These are phyloP conservation scores for Orbilia ellipsospora DNA, from an alignment of 2,329 filamentous ascomycete genomes.

Conservation along the genomic window DNA sequence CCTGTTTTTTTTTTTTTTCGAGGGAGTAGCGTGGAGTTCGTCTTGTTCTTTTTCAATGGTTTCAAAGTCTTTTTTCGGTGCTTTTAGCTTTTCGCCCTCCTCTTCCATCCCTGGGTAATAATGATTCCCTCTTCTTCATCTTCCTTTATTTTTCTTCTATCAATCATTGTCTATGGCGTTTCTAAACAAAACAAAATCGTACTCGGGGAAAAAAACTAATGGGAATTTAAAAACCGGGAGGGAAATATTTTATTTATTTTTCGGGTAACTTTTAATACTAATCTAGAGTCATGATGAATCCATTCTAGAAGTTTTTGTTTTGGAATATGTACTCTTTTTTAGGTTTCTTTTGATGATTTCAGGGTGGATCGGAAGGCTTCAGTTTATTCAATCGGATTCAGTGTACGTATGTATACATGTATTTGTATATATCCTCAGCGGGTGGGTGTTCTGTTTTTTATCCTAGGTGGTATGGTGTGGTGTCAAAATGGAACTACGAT, in stretches of 20 bases:
- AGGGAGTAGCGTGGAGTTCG: slow-evolving; percentile 36
- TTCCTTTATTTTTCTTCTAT: slow-evolving; percentile 17
- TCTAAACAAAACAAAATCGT: slow-evolving; percentile 11
- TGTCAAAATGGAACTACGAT: slow-evolving; percentile 31
- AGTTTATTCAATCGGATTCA: slow-evolving; percentile 16
- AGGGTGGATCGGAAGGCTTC: neutral
- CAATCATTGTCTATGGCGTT: slow-evolving; percentile 50
- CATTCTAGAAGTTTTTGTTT: slow-evolving; percentile 11
- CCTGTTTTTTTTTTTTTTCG: slow-evolving; percentile 12
- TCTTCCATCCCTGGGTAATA: slow-evolving; percentile 18
- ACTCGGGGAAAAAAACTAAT: slow-evolving; percentile 53
- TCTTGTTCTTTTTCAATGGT: slow-evolving; percentile 22
- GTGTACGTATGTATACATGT: slow-evolving; percentile 3
- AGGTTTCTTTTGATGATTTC: neutral
- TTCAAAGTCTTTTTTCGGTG: slow-evolving; percentile 14
- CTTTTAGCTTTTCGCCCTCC: slow-evolving; percentile 5
- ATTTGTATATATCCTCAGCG: slow-evolving; percentile 29
- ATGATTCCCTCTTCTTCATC: slow-evolving; percentile 38
- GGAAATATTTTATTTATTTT: slow-evolving; percentile 9
- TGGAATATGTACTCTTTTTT: slow-evolving; percentile 6
- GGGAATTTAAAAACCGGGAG: slow-evolving; percentile 4
- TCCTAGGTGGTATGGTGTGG: neutral
- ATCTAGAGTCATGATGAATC: slow-evolving; percentile 27
- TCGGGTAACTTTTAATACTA: slow-evolving; percentile 36
- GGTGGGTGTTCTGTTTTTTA: slow-evolving; percentile 3